These are phyloP conservation scores for Panicum miliaceum DNA, from an alignment of 176 grass and related monocot genomes.

Conservation along the genomic window DNA sequence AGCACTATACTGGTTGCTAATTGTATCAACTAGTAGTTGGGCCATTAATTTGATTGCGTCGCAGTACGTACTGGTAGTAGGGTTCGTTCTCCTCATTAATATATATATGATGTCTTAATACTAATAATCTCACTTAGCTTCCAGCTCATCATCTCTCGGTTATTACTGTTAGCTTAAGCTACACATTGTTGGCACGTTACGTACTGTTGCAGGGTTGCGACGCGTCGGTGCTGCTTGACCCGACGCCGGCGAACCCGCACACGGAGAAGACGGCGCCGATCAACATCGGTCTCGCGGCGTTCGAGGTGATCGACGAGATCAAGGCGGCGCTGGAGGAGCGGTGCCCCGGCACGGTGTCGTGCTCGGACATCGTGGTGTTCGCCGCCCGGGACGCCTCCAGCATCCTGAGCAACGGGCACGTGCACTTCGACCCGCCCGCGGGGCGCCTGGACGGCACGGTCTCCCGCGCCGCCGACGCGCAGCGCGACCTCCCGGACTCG, in stretches of 20 bases:
- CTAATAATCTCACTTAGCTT: background rate
- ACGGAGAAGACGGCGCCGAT: conserved; percentile 70
- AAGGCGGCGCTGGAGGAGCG: conserved; percentile 53
- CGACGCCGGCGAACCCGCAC: conserved; percentile 45
- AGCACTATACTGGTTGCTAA: background rate
- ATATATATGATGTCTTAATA: background rate
- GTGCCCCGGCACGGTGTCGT: conserved; percentile 57
- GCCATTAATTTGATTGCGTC: background rate
- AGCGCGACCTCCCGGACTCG: conserved; percentile 60
- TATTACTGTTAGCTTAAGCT: too few species aligned
- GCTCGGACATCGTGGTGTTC: conserved; percentile 61
- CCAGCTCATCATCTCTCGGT: background rate
- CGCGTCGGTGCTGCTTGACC: conserved; percentile 58
- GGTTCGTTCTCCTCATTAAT: background rate
- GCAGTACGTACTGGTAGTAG: background rate
- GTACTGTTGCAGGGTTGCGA: conserved; percentile 43
- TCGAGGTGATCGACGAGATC: conserved; percentile 67
- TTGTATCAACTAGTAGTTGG: background rate
- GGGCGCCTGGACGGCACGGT: conserved; percentile 58
- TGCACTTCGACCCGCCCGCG: conserved; percentile 44
- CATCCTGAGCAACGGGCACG: conserved; percentile 52
- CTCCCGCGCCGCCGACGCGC: conserved; percentile 59
- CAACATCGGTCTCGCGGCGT: conserved; percentile 52
- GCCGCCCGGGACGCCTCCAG: conserved; percentile 60
- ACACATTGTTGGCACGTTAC: background rate